These are phyloP conservation scores for Dothidotthia symphoricarpi DNA, from an alignment of 2,329 filamentous ascomycete species.

Conservation along the genomic window DNA sequence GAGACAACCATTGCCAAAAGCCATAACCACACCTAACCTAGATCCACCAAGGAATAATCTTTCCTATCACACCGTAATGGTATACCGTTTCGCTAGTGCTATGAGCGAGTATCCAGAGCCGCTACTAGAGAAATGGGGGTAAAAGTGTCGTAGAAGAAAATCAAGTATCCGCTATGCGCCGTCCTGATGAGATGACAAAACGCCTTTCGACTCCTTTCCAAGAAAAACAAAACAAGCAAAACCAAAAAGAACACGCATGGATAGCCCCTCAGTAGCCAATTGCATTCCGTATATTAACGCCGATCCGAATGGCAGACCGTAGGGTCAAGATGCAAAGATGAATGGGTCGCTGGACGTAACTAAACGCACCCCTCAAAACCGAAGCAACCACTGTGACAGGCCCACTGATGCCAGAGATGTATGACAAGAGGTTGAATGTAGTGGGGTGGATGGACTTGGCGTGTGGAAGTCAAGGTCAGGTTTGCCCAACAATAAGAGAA, in stretches of 20 bases:
- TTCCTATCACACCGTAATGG: conserved; percentile 29
- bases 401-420: background rate
- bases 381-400: background rate
- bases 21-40: conserved; percentile 11
- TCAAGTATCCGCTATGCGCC: conserved; percentile 24
- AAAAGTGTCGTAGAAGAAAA: conserved; percentile 24
- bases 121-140: conserved; percentile 39
- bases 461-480: conserved; percentile 3
- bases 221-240: conserved; percentile 26
- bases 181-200: conserved; percentile 25
- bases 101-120: conserved; percentile 39
- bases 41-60: conserved; percentile 28
- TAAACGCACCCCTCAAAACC: conserved; percentile 4
- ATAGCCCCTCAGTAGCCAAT: conserved; percentile 25
- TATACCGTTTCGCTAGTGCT: conserved; percentile 33
- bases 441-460: conserved; percentile 9
- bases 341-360: conserved; percentile 25
- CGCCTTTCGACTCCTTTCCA: conserved; percentile 23
- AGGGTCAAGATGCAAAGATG: conserved; percentile 39
- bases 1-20: conserved; percentile 2
- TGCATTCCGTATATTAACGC: conserved; percentile 39
- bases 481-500: conserved; percentile 18
- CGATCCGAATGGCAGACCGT: conserved; percentile 25
- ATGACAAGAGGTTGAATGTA: conserved; percentile 4
- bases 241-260: conserved; percentile 20